Evolutionary conservation across 192 early-diverging fungal genomes (phyloP), one percentile per base, ranked within the genome.

Genomic region (Coemansia sp.): DNA sequence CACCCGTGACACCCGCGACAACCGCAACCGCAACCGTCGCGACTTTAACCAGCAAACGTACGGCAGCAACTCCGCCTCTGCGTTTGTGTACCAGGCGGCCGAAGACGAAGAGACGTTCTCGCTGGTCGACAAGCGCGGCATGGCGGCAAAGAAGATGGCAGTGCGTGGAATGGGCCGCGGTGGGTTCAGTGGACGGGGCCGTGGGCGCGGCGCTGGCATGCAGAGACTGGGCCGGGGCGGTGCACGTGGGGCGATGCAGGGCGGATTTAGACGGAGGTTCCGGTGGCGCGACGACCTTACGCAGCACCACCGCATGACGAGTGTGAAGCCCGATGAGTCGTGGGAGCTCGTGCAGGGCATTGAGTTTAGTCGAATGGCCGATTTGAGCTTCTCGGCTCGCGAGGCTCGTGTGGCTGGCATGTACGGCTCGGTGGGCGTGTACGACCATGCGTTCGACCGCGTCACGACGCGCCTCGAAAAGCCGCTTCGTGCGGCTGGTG

Each of bases 91-190:
- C 83, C 88, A 89, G 44, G 89, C 89, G 46, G 90, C 85, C 31
- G 89, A 93, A 65, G 96, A 98, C 68, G 97, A 98, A 76, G 86
- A 90, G 57, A 89, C 95, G 5, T 99, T 99, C 87, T 93, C 93
- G 18, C 88, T 97, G 60, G 96, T 86, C 24, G 73, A 71, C 26
- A 68, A 66, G 61, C 73, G 78, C 58, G 69, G 73, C 11, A 10
- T 18, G 38, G 34, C 23, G 20, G 59, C 66, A 11, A 56, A 68
- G 64, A 69, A 73, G 26, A 67, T 73, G 12, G 67, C 56, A 1
- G 61, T 70, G 47, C 67, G 65, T 5, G 64, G 67, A 0, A 47
- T 68, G 14, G 62, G 65, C 18, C 66, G 77, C 34, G 56, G 64
- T 3, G 71, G 75, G 0, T 55, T 71, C 71, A 26, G 66, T 14